Evolutionary conservation across 768 basidiomycete species (phyloP), one percentile per base, ranked within the genome.

Genomic region (Tylopilus balloui): DNA sequence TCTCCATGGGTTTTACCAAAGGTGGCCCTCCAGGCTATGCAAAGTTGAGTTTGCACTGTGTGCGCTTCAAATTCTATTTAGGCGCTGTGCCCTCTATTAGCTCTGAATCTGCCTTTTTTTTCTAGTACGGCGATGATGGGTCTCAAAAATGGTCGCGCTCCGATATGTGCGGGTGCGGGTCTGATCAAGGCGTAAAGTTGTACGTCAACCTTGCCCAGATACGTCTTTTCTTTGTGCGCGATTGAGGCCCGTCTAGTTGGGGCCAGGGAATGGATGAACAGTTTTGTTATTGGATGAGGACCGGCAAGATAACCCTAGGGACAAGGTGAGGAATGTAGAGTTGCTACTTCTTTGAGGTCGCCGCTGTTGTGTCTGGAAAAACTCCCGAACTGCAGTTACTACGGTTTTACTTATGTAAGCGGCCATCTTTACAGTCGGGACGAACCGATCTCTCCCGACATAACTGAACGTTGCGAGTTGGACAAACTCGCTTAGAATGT

Each of bases 401-500:
- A n/a, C n/a, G n/a, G n/a, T n/a, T n/a, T n/a, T n/a, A 25, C 14
- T 32, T 32, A 32, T 32, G 31, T 32, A 32, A 47, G 12, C 20
- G 15, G 25, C 19, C 17, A 17, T 20, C 14, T 15, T 3, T 10
- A n/a, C n/a, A n/a, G n/a, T n/a, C n/a, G n/a, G 27, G 9, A 27
- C 27, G 27, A n/a, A n/a, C n/a, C n/a, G n/a, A n/a, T n/a, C n/a
- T n/a, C n/a, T n/a, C n/a, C n/a, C n/a, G n/a, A n/a, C n/a, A n/a
- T n/a, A n/a, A n/a, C n/a, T n/a, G n/a, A n/a, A n/a, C n/a, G n/a
- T n/a, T n/a, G n/a, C n/a, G n/a, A n/a, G n/a, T 25, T 8, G 24
- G 8, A 25, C 36, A 2, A 31, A 31, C 13, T 42, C 27, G 20
- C 13, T 21, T 7, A 13, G 4, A n/a, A 63, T 58, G 67, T 57